Percentiles rank a stretch among this genome's conserved stretches.
Conservation (phyloP, 2,329 filamentous ascomycete genomes). For the Bertia moriformis region DNA sequence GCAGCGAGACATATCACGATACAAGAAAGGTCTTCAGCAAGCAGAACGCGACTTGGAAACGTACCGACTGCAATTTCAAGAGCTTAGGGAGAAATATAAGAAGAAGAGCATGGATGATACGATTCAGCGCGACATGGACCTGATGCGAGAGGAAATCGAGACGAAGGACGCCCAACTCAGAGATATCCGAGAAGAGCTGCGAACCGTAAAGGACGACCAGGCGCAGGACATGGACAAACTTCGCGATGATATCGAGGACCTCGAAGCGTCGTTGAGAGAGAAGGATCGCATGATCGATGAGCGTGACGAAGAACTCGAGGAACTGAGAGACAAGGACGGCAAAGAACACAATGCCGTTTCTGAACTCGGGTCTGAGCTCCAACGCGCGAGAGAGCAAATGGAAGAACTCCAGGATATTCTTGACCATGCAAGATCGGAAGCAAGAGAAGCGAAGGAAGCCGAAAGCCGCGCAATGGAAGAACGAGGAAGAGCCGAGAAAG, state of each 20-base stretch:
- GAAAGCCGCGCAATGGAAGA: conserved; percentile 35
- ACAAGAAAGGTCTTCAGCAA: conserved; percentile 68
- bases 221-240: conserved; percentile 50
- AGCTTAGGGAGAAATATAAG: conserved; percentile 70
- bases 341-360: conserved; percentile 31
- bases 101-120: conserved; percentile 60
- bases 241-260: conserved; percentile 59
- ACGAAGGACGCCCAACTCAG: conserved; percentile 46
- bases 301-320: conserved; percentile 61
- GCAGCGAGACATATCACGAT: conserved; percentile 71
- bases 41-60: conserved; percentile 78
- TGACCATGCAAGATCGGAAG: conserved; percentile 34
- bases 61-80: conserved; percentile 67
- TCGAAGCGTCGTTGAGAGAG: conserved; percentile 62
- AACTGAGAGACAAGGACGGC: conserved; percentile 38
- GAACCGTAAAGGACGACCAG: conserved; percentile 40
- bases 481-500: conserved; percentile 39
- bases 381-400: conserved; percentile 41
- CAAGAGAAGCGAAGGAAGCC: conserved; percentile 37
- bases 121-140: conserved; percentile 45
- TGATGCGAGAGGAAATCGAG: conserved; percentile 38
- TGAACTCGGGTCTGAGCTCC: conserved; percentile 31
- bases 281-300: conserved; percentile 63
- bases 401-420: conserved; percentile 40
- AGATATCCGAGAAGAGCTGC: conserved; percentile 36